These are phyloP conservation scores for Fraxinus ornus DNA, from an alignment of 305 asterid species.

Conservation along the genomic window DNA sequence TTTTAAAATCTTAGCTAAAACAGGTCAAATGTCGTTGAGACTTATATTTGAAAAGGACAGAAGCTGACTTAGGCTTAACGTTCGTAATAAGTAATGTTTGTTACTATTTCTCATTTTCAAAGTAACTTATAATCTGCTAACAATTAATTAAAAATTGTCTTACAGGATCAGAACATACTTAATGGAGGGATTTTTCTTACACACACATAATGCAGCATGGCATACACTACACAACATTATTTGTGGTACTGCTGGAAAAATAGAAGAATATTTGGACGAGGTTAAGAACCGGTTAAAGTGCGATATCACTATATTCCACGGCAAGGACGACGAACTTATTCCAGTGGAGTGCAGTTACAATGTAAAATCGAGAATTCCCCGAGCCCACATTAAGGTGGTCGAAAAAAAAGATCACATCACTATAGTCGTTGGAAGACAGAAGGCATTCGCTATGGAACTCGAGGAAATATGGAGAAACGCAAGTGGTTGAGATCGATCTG, in stretches of 20 bases:
- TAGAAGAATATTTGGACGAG: slow-evolving; percentile 66
- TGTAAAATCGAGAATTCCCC: slow-evolving; percentile 62
- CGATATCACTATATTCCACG: slow-evolving; percentile 65
- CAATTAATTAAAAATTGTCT: background rate
- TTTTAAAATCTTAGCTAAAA: background rate
- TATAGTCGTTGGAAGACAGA: slow-evolving; percentile 87
- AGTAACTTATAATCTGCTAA: background rate
- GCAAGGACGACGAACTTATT: slow-evolving; percentile 72
- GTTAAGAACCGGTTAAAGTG: slow-evolving; percentile 57
- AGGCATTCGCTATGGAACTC: slow-evolving; percentile 77
- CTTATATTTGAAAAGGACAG: background rate
- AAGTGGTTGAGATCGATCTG: slow-evolving; percentile 13
- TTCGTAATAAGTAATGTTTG: background rate
- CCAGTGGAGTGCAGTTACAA: slow-evolving; percentile 87
- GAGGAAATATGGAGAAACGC: slow-evolving; percentile 76
- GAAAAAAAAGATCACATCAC: slow-evolving; percentile 86
- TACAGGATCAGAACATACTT: slow-evolving; percentile 73
- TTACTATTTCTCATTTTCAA: background rate
- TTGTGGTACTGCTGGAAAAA: slow-evolving; percentile 81
- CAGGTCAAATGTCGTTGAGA: slow-evolving; percentile 3
- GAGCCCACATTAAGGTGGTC: slow-evolving; percentile 68
- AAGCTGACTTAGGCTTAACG: background rate
- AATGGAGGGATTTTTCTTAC: slow-evolving; percentile 87
- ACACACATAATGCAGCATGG: slow-evolving; percentile 97
- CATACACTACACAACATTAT: slow-evolving; percentile 94